These are phyloP conservation scores for Monilinia vaccinii-corymbosi DNA, from an alignment of 2,329 filamentous ascomycete species.

Conservation along the genomic window DNA sequence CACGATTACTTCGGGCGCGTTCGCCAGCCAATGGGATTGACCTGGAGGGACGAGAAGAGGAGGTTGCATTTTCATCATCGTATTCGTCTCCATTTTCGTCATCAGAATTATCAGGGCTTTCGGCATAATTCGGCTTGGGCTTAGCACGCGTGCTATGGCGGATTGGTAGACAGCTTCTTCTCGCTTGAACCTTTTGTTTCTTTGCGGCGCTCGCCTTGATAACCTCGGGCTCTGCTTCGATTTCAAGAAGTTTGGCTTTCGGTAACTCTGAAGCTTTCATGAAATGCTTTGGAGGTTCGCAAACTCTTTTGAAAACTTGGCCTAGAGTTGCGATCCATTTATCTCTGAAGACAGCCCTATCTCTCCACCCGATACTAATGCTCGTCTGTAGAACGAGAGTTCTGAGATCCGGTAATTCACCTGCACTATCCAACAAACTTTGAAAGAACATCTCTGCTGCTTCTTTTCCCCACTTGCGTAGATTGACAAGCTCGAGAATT, in stretches of 20 bases:
- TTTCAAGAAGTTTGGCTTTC: not conserved
- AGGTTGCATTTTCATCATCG: conserved; percentile 4
- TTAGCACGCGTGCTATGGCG: conserved; percentile 15
- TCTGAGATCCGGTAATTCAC: conserved; percentile 56
- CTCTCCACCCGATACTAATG: conserved; percentile 72
- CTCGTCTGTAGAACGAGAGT: conserved; percentile 63
- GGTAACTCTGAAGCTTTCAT: conserved; percentile 5
- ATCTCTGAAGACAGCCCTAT: conserved; percentile 69
- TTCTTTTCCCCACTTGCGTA: conserved; percentile 63
- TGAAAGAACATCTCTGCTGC: conserved; percentile 70
- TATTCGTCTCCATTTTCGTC: conserved; percentile 9
- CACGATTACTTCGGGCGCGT: conserved; percentile 6
- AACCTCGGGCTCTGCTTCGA: not conserved
- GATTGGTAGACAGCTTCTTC: not conserved
- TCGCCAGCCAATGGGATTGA: conserved; percentile 1
- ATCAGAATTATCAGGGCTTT: conserved; percentile 20
- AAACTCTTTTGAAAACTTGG: conserved; percentile 51
- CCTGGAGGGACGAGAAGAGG: not conserved
- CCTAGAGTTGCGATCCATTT: conserved; percentile 67
- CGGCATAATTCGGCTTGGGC: conserved; percentile 20
- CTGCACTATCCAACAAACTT: conserved; percentile 66
- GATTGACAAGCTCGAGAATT: conserved; percentile 63
- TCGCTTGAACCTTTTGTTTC: not conserved
- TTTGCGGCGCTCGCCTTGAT: conserved; percentile 15
- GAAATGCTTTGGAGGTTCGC: conserved; percentile 27